phyloP scores from a whole-genome alignment of 306 rosid species.

The Corylus americana region DNA sequence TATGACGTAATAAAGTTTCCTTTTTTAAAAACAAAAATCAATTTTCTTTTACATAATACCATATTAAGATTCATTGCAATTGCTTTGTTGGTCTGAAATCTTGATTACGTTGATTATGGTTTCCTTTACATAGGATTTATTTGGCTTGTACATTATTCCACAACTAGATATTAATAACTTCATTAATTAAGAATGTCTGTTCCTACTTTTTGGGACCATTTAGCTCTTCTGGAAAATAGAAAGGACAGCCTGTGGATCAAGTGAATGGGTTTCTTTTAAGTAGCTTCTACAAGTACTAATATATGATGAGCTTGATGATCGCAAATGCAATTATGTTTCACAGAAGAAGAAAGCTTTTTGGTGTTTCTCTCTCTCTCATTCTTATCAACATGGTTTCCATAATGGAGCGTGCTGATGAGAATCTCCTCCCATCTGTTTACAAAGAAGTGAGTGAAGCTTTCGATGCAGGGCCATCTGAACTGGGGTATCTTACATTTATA shows the following conservation, averaged over 20 bases:
- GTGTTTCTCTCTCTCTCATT: constrained; percentile 70
- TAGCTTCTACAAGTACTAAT: constrained; percentile 6
- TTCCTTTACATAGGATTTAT: background rate
- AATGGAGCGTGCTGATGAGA: constrained; percentile 94
- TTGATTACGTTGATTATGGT: background rate
- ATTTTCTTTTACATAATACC: too few relatives aligned
- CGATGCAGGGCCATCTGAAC: constrained; percentile 87
- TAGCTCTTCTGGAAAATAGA: background rate
- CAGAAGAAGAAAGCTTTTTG: constrained; percentile 58
- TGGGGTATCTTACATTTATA: constrained; percentile 91
- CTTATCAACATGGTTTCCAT: constrained; percentile 91
- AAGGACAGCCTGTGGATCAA: too few relatives aligned
- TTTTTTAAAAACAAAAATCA: too few relatives aligned
- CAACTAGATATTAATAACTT: background rate
- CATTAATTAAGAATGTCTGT: background rate
- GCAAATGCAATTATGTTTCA: constrained; percentile 4
- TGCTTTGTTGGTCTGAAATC: background rate
- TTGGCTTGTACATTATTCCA: background rate
- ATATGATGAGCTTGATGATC: constrained; percentile 9
- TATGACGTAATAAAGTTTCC: too few relatives aligned
- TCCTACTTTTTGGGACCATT: background rate
- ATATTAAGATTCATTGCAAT: too few relatives aligned
- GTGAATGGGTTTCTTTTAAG: too few relatives aligned
- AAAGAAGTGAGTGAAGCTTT: constrained; percentile 97
- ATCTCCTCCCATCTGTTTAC: constrained; percentile 94